phyloP scores from a whole-genome alignment of 1,139 yeast species.

The Scheffersomyces segobiensis region DNA sequence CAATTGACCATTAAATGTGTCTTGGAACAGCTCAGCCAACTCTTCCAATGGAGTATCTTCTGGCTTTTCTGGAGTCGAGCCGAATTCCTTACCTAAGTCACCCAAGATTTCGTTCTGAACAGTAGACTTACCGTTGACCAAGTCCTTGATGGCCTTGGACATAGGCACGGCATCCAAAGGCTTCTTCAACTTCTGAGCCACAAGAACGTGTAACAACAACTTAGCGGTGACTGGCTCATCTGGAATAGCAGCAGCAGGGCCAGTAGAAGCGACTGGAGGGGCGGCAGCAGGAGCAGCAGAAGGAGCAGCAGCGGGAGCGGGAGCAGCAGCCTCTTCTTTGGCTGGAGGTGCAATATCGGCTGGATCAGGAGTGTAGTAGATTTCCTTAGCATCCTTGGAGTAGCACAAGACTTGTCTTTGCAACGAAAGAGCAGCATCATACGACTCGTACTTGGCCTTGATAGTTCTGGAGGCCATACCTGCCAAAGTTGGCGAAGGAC shows the following conservation, averaged over 20 bases:
- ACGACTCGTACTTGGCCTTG: conserved; percentile 94
- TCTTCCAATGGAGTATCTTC: conserved; percentile 97
- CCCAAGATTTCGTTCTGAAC: conserved; percentile 98
- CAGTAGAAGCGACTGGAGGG: conserved; percentile 52
- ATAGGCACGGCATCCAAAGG: conserved; percentile 82
- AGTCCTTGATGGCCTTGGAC: conserved; percentile 91
- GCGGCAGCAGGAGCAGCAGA: conserved; percentile 48
- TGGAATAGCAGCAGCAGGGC: conserved; percentile 75
- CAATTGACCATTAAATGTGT: conserved; percentile 78
- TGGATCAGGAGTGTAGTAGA: conserved; percentile 92
- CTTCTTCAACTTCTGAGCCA: conserved; percentile 94
- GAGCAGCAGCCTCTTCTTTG: conserved; percentile 22
- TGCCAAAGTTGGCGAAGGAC: conserved; percentile 97
- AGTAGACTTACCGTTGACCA: conserved; percentile 97
- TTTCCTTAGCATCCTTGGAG: conserved; percentile 93
- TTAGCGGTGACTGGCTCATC: conserved; percentile 90
- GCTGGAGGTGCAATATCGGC: conserved; percentile 56
- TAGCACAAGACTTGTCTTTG: conserved; percentile 97
- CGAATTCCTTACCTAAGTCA: conserved; percentile 97
- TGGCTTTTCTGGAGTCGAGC: conserved; percentile 97
- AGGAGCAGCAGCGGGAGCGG: conserved; percentile 41
- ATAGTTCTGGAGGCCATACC: conserved; percentile 98
- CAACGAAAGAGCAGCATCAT: conserved; percentile 94
- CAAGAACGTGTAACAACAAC: conserved; percentile 81
- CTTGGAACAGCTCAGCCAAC: conserved; percentile 94